Conservation (phyloP, 768 basidiomycete genomes). For the Tricholoma hemisulphureum region DNA sequence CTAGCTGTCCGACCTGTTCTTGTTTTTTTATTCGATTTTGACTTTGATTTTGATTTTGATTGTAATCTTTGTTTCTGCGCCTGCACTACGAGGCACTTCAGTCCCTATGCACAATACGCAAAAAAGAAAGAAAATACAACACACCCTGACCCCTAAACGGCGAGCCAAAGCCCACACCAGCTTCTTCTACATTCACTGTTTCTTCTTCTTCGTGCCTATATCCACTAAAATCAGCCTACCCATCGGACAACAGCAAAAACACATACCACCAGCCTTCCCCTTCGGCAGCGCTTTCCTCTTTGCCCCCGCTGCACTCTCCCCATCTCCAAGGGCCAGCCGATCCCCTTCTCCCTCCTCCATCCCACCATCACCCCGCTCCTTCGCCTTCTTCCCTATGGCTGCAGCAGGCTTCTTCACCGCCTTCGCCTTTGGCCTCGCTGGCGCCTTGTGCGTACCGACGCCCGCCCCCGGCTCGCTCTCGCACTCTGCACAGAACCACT, state of each 20-base stretch:
- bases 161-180: too few relatives aligned
- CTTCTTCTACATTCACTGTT: constrained; percentile 1
- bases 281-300: constrained; percentile 48
- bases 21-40: too few relatives aligned
- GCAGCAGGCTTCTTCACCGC: constrained; percentile 17
- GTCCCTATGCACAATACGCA: too few relatives aligned
- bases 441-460: constrained; percentile 28
- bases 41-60: too few relatives aligned
- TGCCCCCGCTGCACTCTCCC: constrained; percentile 21
- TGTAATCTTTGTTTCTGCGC: too few relatives aligned
- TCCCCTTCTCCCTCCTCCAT: constrained; percentile 18
- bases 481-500: constrained; percentile 90
- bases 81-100: too few relatives aligned
- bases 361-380: too few relatives aligned
- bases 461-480: constrained; percentile 55
- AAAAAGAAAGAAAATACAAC: too few relatives aligned
- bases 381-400: too few relatives aligned
- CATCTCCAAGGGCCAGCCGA: constrained; percentile 18
- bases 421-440: constrained; percentile 21
- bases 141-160: too few relatives aligned
- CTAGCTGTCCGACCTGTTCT: too few relatives aligned
- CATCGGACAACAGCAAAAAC: not conserved
- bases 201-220: constrained; percentile 5
- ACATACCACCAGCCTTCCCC: constrained; percentile 37
- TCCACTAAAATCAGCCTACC: not conserved